phyloP scores from a whole-genome alignment of 495 filamentous ascomycete species.

The Penicillium riverlandense region DNA sequence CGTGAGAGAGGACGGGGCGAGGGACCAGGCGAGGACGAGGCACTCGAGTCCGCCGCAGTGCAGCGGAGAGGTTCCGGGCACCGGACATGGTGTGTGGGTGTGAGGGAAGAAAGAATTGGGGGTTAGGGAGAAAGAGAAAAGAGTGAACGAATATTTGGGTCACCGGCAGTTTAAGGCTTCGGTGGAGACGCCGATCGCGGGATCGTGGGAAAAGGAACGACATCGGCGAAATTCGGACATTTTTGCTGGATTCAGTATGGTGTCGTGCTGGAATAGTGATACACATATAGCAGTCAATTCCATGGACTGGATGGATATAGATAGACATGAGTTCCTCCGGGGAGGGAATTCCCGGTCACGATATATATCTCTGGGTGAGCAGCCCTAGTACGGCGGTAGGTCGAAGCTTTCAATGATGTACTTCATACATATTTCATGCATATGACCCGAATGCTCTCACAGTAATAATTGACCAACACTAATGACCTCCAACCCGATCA shows the following conservation, averaged over 20 bases:
- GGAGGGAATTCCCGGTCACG: too few relatives aligned
- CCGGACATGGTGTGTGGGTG: conserved; percentile 26
- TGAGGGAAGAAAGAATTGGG: neutral
- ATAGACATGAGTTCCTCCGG: too few relatives aligned
- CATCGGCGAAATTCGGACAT: neutral
- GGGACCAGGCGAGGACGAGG: conserved; percentile 23
- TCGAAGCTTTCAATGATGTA: too few relatives aligned
- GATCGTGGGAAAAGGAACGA: neutral
- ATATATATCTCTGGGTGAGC: too few relatives aligned
- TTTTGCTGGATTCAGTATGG: neutral
- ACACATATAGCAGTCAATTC: too few relatives aligned
- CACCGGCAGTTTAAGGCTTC: conserved; percentile 4
- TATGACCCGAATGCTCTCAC: too few relatives aligned
- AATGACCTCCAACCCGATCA: too few relatives aligned
- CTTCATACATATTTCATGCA: too few relatives aligned
- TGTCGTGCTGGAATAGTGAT: too few relatives aligned
- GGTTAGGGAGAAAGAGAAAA: conserved; percentile 5
- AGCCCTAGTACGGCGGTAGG: too few relatives aligned
- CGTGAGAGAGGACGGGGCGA: conserved; percentile 14
- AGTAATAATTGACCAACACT: too few relatives aligned
- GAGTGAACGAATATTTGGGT: conserved; percentile 1
- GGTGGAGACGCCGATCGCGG: conserved; percentile 15
- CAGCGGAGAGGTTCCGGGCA: conserved; percentile 28
- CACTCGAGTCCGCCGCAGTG: conserved; percentile 34
- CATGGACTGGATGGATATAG: too few relatives aligned